Evolutionary conservation across 208 protist species (phyloP).

Genomic region (Lotmaria passim): DNA sequence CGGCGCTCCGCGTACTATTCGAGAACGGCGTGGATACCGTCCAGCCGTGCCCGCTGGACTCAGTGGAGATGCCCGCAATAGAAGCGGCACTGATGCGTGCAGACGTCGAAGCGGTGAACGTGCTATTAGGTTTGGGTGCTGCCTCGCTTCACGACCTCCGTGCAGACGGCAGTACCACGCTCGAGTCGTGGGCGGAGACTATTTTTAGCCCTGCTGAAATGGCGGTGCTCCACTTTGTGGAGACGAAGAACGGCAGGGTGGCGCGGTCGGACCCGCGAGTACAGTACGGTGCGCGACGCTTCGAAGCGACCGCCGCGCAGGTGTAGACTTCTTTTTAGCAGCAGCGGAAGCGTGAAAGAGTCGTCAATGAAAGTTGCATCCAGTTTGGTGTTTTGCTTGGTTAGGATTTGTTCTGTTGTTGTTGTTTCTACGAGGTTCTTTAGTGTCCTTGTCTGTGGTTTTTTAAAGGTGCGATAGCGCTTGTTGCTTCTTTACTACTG

Average conservation of each 20-base stretch:
- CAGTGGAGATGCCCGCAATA: constrained; percentile 51
- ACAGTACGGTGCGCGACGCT: constrained; percentile 56
- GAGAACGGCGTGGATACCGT: constrained; percentile 57
- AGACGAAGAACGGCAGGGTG: constrained; percentile 31
- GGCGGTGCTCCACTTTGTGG: constrained; percentile 35
- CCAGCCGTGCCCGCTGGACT: constrained; percentile 51
- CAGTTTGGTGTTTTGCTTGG: too few relatives aligned
- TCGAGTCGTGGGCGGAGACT: constrained; percentile 44
- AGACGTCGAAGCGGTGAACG: constrained; percentile 40
- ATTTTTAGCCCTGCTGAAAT: constrained; percentile 46
- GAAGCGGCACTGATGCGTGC: constrained; percentile 56
- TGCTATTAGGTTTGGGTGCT: constrained; percentile 61
- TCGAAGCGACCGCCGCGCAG: constrained; percentile 11
- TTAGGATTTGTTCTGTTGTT: too few relatives aligned
- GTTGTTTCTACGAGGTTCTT: too few relatives aligned
- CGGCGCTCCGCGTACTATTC: constrained; percentile 47
- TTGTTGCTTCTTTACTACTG: too few relatives aligned
- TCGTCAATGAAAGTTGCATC: too few relatives aligned
- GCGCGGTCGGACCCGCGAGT: constrained; percentile 46
- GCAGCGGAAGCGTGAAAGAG: background rate
- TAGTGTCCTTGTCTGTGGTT: too few relatives aligned
- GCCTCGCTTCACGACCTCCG: constrained; percentile 54
- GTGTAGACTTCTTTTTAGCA: too few relatives aligned
- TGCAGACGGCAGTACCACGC: constrained; percentile 43
- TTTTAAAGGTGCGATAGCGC: too few relatives aligned